Base-by-base conservation (phyloP, 176 grass and related monocot species). In the Oryza glumipatula region DNA sequence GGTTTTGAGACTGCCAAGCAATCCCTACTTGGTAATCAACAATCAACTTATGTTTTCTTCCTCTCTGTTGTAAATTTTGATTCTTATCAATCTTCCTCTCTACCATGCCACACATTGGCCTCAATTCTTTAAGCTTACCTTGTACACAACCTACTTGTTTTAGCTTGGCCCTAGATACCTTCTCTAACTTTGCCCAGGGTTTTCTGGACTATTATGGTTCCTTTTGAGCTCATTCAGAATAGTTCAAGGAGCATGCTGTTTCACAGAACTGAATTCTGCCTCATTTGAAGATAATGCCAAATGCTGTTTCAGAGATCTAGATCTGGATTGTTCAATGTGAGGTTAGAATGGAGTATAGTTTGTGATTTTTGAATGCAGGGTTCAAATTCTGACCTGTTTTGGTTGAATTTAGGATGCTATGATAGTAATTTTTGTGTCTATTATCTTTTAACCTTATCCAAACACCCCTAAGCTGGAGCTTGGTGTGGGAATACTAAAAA, bases 1-100 rank as follows among this genome's bases (percentile, higher is more conserved):
- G 12, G 60, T 83, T 63, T 85, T 21, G 56, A 77, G 74, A 46
- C 52, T 60, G 23, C 65, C 76, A 69, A 65, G 72, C 76, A 69
- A 61, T 38, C 24, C 19, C 5, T 45, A 63, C 36, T 6, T 65
- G 68, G 5, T 70, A 56, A 17, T 16, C 51, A 80, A 21, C 22
- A 19, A 22, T 60, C 49, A 82, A 26, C 23, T 48, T 77, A 65
- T 65, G 11, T 11, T 77, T 14, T 24, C 32, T 76, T 16, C n/a
- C 58, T 56, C 39, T 56, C 1, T 44, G 0, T 32, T 74, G 23
- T 51, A 51, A 51, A 47, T 32, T 48, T 26, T 46, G 48, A 51
- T 23, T 48, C 44, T 48, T 43, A 14, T 68, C 35, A 78, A 66
- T 15, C 30, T 41, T 72, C 5, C 0, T 3, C 26, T 83, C 38